Conservation (phyloP, 1,284 basidiomycete species). For the Omphalotus olearius region DNA sequence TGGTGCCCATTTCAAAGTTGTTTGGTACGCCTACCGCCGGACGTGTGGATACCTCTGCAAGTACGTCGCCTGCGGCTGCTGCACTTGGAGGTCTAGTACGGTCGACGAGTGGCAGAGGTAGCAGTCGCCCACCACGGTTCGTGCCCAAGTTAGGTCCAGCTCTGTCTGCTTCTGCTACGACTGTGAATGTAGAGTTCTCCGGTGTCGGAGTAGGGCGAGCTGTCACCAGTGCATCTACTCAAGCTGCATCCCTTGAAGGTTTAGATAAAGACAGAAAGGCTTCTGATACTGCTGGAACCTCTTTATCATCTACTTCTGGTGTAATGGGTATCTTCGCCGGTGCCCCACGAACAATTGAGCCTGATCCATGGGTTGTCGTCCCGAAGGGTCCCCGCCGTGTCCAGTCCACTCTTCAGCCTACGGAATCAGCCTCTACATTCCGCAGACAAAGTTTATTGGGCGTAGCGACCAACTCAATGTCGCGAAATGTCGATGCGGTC, state of each 20-base stretch:
- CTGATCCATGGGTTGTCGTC: slow-evolving; percentile 66
- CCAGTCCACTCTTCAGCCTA: slow-evolving; percentile 24
- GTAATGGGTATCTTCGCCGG: slow-evolving; percentile 85
- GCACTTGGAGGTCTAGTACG: slow-evolving; percentile 5
- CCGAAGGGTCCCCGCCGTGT: slow-evolving; percentile 40
- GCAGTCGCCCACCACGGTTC: slow-evolving; percentile 29
- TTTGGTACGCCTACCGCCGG: slow-evolving; percentile 37
- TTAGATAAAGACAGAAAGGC: background rate
- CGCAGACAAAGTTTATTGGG: background rate
- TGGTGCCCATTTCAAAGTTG: slow-evolving; percentile 77
- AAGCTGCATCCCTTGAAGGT: slow-evolving; percentile 10
- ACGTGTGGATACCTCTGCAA: slow-evolving; percentile 12
- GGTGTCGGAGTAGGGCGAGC: slow-evolving; percentile 71
- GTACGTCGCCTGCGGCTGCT: background rate
- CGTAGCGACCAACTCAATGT: slow-evolving; percentile 28
- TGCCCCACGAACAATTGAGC: slow-evolving; percentile 47
- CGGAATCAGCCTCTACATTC: slow-evolving; percentile 14
- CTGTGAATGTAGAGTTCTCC: slow-evolving; percentile 92
- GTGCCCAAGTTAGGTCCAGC: slow-evolving; percentile 76
- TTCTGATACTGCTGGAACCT: slow-evolving; percentile 13
- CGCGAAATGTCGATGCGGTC: slow-evolving; percentile 73
- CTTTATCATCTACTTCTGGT: slow-evolving; percentile 23
- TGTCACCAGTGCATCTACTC: slow-evolving; percentile 48
- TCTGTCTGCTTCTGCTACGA: slow-evolving; percentile 80
- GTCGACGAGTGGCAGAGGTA: slow-evolving; percentile 6